Evolutionary conservation across 1,139 yeast genomes (phyloP), one percentile per base, ranked within the genome.

Genomic region (Blastobotrys serpentis): DNA sequence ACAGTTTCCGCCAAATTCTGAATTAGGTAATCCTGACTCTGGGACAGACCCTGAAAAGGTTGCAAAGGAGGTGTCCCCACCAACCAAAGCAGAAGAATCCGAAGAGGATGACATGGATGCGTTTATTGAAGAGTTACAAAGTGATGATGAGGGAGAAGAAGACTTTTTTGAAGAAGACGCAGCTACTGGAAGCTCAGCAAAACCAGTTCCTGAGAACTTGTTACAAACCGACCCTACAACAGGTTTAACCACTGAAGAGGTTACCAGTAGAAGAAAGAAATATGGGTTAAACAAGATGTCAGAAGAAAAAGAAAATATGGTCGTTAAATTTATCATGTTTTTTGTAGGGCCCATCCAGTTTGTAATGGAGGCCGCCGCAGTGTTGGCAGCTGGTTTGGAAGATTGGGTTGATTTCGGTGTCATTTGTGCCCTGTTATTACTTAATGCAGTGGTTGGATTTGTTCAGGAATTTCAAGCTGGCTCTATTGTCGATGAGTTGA

Each of bases 401-500:
- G 97, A 89, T 77, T 90, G 97, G 97, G 96, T 90, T 68, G 97
- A 89, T 81, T 89, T 89, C 78, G 97, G 97, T 81, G 97, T 90
- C 71, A 89, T 90, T 68, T 82, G 88, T 73, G 97, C 86, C 72
- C 76, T 90, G 65, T 78, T 90, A 63, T 66, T 84, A 71, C 82
- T 90, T 71, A 90, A 90, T 75, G 97, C 97, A 59, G 75, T 77
- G 64, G 97, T 90, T 70, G 98, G 98, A 80, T 90, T 89, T 82
- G 78, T 88, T 63, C 97, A 90, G 77, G 98, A 90, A 76, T 90
- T 78, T 84, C 95, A 68, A 60, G 67, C 75, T 22, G 75, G 75
- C 48, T 68, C 74, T 30, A 70, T 72, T 56, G 75, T 72, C 50
- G 76, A 73, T 16, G 76, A 74, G 51, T 61, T 76, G 57, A 66